A percentile compares a stretch with the other conserved stretches of the same genome.
phyloP scores from a whole-genome alignment of 306 rosid genomes.

The Medicago truncatula region MtrunA17r5.0-ANR NC_053046.1:1097001-1097500 shows the following conservation, averaged over 20 bases:
- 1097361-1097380: background rate
- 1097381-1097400: constrained; percentile 21
- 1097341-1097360: background rate
- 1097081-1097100: constrained; percentile 16
- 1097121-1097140: constrained; percentile 42
- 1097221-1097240: constrained; percentile 74
- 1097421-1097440: constrained; percentile 76
- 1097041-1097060: constrained; percentile 86
- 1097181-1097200: constrained; percentile 98
- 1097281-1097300: background rate
- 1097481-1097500: constrained; percentile 95
- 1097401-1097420: constrained; percentile 45
- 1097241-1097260: constrained; percentile 59
- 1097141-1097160: constrained; percentile 40
- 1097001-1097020: constrained; percentile 56
- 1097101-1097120: constrained; percentile 14
- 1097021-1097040: constrained; percentile 71
- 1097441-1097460: constrained; percentile 80
- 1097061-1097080: constrained; percentile 92
- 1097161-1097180: constrained; percentile 93
- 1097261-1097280: constrained; percentile 60
- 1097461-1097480: constrained; percentile 94
- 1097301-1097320: constrained; percentile 5
- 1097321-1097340: constrained; percentile 39
- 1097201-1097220: constrained; percentile 95